Evolutionary conservation across 768 basidiomycete species (phyloP).

Genomic region (Fistulinella prunicolor): DNA sequence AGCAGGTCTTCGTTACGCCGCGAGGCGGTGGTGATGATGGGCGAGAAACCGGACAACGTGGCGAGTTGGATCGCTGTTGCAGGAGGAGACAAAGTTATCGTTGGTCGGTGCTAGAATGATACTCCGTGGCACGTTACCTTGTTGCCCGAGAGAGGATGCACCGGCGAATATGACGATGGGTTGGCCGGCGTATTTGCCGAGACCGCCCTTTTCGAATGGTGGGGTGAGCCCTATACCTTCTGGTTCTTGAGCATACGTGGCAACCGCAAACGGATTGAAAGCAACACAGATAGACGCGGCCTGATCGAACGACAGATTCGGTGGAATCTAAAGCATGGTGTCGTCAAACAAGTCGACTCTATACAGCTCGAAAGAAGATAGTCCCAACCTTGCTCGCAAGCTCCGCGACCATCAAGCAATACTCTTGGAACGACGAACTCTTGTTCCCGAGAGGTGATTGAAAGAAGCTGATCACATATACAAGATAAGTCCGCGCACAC

Average conservation of each 20-base stretch:
- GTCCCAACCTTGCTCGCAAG: slow-evolving; percentile 12
- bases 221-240: slow-evolving; percentile 26
- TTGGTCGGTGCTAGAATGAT: too few species aligned
- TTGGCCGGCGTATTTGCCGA: slow-evolving; percentile 28
- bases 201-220: slow-evolving; percentile 28
- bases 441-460: slow-evolving; percentile 3
- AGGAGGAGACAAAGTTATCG: too few species aligned
- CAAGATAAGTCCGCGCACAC: background rate
- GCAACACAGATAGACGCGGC: slow-evolving; percentile 36
- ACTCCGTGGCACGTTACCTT: slow-evolving; percentile 19
- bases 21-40: slow-evolving; percentile 40
- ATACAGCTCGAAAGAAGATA: background rate
- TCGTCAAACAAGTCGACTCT: background rate
- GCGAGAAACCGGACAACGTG: slow-evolving; percentile 31
- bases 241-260: slow-evolving; percentile 29
- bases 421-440: slow-evolving; percentile 24
- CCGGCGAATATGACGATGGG: slow-evolving; percentile 38
- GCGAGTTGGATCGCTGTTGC: slow-evolving; percentile 32
- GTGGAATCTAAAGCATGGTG: slow-evolving; percentile 27
- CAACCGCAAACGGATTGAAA: slow-evolving; percentile 33
- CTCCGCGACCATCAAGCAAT: slow-evolving; percentile 13
- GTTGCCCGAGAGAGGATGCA: slow-evolving; percentile 36
- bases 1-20: slow-evolving; percentile 28
- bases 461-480: slow-evolving; percentile 1
- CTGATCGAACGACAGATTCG: slow-evolving; percentile 34